Evolutionary conservation across 2,329 filamentous ascomycete species (phyloP).

Genomic region (Fulvia fulva): DNA sequence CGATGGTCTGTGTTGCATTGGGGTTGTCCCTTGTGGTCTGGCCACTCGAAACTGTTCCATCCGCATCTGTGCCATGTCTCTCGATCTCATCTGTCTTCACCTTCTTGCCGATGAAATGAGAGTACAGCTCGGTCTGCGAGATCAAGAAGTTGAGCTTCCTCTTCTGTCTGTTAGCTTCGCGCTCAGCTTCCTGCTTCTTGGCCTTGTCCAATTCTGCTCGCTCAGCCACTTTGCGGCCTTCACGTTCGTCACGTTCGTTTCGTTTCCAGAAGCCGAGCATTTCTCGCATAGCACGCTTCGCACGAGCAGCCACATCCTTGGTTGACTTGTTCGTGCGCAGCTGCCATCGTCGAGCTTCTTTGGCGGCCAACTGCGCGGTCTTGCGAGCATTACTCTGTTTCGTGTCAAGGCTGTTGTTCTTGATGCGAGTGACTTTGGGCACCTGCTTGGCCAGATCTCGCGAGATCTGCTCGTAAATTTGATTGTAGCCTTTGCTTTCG

Average conservation of each 20-base stretch:
- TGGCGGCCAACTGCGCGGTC: slow-evolving; percentile 92
- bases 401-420: slow-evolving; percentile 76
- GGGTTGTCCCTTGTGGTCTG: slow-evolving; percentile 40
- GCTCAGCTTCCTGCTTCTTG: slow-evolving; percentile 92
- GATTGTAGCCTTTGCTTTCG: slow-evolving; percentile 67
- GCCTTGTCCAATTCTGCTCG: slow-evolving; percentile 94
- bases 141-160: slow-evolving; percentile 99
- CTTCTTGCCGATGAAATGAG: slow-evolving; percentile 98
- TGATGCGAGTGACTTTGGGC: slow-evolving; percentile 85
- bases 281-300: slow-evolving; percentile 97
- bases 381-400: slow-evolving; percentile 96
- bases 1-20: slow-evolving; percentile 44
- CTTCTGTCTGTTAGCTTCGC: slow-evolving; percentile 95
- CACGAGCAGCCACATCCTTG: slow-evolving; percentile 93
- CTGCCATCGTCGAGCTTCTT: slow-evolving; percentile 97
- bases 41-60: slow-evolving; percentile 55
- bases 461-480: slow-evolving; percentile 97
- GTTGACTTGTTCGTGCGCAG: slow-evolving; percentile 96
- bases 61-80: slow-evolving; percentile 77
- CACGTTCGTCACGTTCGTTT: slow-evolving; percentile 94
- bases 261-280: slow-evolving; percentile 99
- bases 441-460: slow-evolving; percentile 91
- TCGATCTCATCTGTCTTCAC: slow-evolving; percentile 97
- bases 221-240: slow-evolving; percentile 89
- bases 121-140: slow-evolving; percentile 97